Evolutionary conservation across 192 early-diverging fungal species (phyloP).

Genomic region (Coemansia javaensis): DNA sequence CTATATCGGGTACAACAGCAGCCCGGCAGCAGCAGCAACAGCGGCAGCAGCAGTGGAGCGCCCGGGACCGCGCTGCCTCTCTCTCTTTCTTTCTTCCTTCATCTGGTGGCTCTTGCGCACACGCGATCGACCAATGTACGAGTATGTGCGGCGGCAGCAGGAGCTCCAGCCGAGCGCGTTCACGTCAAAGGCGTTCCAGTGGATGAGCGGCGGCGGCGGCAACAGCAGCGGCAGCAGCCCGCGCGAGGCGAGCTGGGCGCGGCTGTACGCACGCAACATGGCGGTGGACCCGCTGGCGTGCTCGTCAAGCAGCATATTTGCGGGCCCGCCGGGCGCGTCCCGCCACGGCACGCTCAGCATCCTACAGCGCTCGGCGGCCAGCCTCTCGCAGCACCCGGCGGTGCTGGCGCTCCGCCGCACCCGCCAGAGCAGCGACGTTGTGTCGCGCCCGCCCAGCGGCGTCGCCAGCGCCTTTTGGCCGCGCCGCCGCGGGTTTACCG

Average conservation of each 20-base stretch:
- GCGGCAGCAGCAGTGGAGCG: too few relatives aligned
- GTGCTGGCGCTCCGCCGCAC: constrained; percentile 32
- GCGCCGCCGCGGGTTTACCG: constrained; percentile 37
- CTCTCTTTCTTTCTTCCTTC: not conserved
- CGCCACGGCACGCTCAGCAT: constrained; percentile 15
- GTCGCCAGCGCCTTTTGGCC: constrained; percentile 18
- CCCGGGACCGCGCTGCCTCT: not conserved
- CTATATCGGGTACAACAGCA: too few relatives aligned
- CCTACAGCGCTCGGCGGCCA: constrained; percentile 34
- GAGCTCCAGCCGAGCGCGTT: constrained; percentile 44
- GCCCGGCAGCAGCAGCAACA: too few relatives aligned
- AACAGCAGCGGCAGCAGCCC: constrained; percentile 19
- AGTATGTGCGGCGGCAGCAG: constrained; percentile 51
- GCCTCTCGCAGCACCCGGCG: constrained; percentile 23
- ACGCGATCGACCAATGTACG: constrained; percentile 30
- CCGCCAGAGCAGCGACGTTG: constrained; percentile 38
- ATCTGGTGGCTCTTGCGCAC: too few relatives aligned
- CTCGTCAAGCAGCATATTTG: constrained; percentile 44
- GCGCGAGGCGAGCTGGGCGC: constrained; percentile 37
- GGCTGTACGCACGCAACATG: constrained; percentile 13
- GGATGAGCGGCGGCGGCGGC: too few relatives aligned
- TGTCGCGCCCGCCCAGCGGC: constrained; percentile 28
- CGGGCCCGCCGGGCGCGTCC: constrained; percentile 4
- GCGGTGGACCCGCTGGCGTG: constrained; percentile 30
- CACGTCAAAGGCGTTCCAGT: constrained; percentile 41